Percentiles rank a stretch among this genome's conserved stretches.
These are phyloP conservation scores for Dioszegia aurantiaca DNA, from an alignment of 768 basidiomycete species.

Conservation along the genomic window DNA sequence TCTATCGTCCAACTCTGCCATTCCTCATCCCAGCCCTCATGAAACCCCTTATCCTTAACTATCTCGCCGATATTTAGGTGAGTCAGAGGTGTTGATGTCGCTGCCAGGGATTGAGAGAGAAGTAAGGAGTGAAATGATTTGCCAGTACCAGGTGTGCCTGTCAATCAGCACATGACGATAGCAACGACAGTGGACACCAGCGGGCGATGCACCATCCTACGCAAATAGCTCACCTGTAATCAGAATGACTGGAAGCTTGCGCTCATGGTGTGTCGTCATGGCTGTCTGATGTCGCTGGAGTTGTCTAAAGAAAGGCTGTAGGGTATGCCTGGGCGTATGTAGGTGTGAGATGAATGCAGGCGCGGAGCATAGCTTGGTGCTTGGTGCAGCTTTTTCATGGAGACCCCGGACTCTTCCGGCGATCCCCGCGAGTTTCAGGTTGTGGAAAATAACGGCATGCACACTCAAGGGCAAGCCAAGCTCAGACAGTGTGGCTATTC, in stretches of 20 bases:
- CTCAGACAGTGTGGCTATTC: neutral
- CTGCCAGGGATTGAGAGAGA: conserved; percentile 62
- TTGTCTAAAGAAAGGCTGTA: too few relatives aligned
- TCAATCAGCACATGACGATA: neutral
- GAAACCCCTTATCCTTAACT: conserved; percentile 76
- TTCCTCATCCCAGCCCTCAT: conserved; percentile 83
- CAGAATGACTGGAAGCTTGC: conserved; percentile 51
- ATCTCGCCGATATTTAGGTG: conserved; percentile 89
- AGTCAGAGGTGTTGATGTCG: conserved; percentile 56
- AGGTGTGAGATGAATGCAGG: neutral
- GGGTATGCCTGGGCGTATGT: neutral
- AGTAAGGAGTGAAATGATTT: conserved; percentile 90
- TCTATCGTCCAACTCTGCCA: conserved; percentile 94
- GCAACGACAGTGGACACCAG: too few relatives aligned
- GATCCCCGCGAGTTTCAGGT: neutral
- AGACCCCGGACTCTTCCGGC: neutral
- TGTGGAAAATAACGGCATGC: neutral
- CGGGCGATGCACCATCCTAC: neutral
- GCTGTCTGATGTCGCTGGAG: conserved; percentile 6
- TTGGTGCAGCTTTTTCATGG: neutral
- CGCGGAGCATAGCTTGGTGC: neutral
- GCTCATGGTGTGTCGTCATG: conserved; percentile 51
- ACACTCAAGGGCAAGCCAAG: conserved; percentile 1
- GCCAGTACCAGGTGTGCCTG: conserved; percentile 63
- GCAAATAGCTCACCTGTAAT: conserved; percentile 41